Base-by-base conservation (phyloP, 1,284 basidiomycete species). In the Nidula niveotomentosa region DNA sequence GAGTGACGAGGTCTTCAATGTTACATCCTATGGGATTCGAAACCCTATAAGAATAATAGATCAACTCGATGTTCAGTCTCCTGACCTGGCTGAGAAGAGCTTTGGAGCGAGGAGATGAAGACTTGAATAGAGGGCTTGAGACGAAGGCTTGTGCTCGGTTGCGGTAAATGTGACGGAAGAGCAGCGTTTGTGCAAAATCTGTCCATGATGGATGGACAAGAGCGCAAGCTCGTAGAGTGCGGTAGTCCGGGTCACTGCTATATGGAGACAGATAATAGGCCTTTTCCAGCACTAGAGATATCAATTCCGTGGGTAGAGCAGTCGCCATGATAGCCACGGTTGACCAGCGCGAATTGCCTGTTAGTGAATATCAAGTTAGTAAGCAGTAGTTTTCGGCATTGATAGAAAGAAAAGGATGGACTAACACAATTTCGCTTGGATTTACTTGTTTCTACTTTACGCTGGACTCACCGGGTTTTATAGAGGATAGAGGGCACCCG, bases 181-280 rank as follows among this genome's bases (percentile, higher is more conserved):
- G 67, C 0, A 80, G 63, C 3, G 66, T 58, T 56, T 77, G 79
- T 0, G 79, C 69, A n/a, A 68, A 66, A 8, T 51, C 49, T 3
- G 65, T 68, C 79, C 78, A 81, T 0, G 68, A 43, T 3, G 54
- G 64, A 50, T 68, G 72, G 8, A 81, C 67, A 23, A 73, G 64
- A 8, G 75, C 61, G 49, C 71, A 76, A 15, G 63, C 60, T 12
- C 53, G 54, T 8, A 81, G 68, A 6, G 71, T 65, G 3, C 15
- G 0, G 35, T 69, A 65, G 58, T 80, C 71, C 1, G 74, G 71
- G 0, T 49, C 50, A 47, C 65, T 66, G 2, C 23, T 17, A 1
- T 33, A n/a, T 12, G 3, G 13, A 36, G 23, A 17, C 34, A 6
- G 2, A n/a, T 50, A 15, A 36, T 50, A 36, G n/a, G 37, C 9